Conservation (phyloP, 306 rosid genomes). For the Myrica gale region DNA sequence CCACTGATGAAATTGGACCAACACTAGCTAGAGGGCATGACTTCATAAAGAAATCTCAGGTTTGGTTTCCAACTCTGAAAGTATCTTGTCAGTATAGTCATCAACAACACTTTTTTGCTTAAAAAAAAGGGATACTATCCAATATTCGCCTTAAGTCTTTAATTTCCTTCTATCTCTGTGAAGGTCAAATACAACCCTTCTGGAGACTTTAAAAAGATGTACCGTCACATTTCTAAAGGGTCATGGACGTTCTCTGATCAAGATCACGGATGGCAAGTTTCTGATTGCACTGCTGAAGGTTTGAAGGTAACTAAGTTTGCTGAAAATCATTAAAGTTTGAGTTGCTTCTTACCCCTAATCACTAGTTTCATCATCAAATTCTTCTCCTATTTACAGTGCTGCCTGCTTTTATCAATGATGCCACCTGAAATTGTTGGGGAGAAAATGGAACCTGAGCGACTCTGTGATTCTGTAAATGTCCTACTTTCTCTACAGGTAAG, state of each 20-base stretch:
- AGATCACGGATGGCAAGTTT: slow-evolving; percentile 87
- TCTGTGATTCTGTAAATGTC: slow-evolving; percentile 64
- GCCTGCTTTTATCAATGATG: slow-evolving; percentile 56
- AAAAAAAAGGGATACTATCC: not conserved
- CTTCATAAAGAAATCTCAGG: slow-evolving; percentile 45
- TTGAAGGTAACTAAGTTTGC: slow-evolving; percentile 44
- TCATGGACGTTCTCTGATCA: slow-evolving; percentile 80
- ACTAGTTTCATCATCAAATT: not conserved
- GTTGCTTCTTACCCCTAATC: not conserved
- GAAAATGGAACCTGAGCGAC: slow-evolving; percentile 54
- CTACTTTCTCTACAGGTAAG: slow-evolving; percentile 63
- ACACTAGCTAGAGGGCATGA: slow-evolving; percentile 54
- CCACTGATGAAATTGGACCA: slow-evolving; percentile 47
- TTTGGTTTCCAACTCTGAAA: not conserved
- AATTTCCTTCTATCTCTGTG: not conserved
- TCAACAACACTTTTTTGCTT: not conserved
- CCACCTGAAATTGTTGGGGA: slow-evolving; percentile 67
- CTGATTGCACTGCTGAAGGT: slow-evolving; percentile 76
- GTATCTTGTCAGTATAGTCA: not conserved
- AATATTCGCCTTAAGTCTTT: not conserved
- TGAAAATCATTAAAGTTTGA: not conserved
- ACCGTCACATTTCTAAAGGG: slow-evolving; percentile 78
- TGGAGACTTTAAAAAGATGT: slow-evolving; percentile 60
- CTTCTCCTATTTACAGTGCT: slow-evolving; percentile 39
- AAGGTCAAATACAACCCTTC: slow-evolving; percentile 59